Conservation (phyloP, 176 grass and related monocot species). For the Thinopyrum elongatum region DNA sequence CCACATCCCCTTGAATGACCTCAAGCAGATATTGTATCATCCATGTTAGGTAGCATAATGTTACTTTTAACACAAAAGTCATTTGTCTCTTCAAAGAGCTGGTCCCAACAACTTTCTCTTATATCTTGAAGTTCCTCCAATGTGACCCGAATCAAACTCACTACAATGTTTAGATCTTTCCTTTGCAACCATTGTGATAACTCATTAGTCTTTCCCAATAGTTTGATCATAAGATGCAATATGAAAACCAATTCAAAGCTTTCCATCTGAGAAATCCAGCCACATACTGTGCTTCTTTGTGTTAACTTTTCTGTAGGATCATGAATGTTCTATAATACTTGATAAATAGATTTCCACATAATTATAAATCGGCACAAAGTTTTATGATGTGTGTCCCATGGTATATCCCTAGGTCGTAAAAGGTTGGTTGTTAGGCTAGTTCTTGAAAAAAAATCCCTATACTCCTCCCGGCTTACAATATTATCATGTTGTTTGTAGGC, state of each 20-base stretch:
- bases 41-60: not conserved
- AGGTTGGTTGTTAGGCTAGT: too few species aligned
- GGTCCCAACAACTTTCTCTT: not conserved
- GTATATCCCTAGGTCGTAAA: not conserved
- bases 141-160: not conserved
- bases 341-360: not conserved
- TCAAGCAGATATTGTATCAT: not conserved
- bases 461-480: too few species aligned
- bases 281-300: not conserved
- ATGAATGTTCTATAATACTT: not conserved
- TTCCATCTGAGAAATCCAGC: not conserved
- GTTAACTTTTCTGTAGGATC: not conserved
- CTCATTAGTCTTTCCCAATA: not conserved
- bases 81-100: not conserved
- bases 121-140: not conserved
- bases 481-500: too few species aligned
- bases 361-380: not conserved
- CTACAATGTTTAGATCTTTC: not conserved
- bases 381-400: not conserved
- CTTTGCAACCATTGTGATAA: not conserved
- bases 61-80: not conserved
- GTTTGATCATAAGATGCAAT: too few species aligned
- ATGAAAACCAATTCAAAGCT: not conserved
- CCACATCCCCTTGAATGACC: not conserved
- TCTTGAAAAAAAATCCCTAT: too few species aligned